Evolutionary conservation across 495 filamentous ascomycete species (phyloP), one percentile per base, ranked within the genome.

Genomic region (Bryoglossum gracile): DNA sequence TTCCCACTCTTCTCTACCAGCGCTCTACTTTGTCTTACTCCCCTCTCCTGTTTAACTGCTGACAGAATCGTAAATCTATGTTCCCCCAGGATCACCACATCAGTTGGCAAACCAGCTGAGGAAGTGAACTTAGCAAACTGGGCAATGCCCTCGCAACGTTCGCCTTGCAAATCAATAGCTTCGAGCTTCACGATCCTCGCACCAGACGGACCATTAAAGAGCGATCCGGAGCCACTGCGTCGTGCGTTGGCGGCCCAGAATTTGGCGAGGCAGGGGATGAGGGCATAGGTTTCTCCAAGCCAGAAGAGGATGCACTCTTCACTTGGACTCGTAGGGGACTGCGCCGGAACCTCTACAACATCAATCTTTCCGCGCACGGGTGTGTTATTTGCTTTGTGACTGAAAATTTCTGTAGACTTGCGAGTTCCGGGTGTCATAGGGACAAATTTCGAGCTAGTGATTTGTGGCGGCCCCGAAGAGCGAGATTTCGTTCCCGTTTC

Each of bases 381-480:
- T 67, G 6, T 33, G 18, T 9, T 25, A 2, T 63, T 4, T 63
- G 54, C 14, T 68, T 62, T 39, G 60, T 51, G 1, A 54, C 47
- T 9, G 60, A 61, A 40, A 55, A 51, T 25, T 51, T 59, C 59
- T 2, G 42, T 43, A 3, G 58, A 60, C 38, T 81, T 81, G 43
- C 87, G 74, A 2, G 89, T 88, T 26, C 86, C 81, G 2, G 89
- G 89, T 4, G 89, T 94, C 83, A 89, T 86, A 0, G 88, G 89
- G 1, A 81, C 84, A 42, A 94, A 82, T 51, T 73, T 79, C 4
- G 78, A 68, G 60, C 24, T 66, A 63, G 36, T 68, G 60, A 42
- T 65, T 65, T 59, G 66, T 65, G 25, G 67, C 66, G 60, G 40
- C 6, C 56, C 48, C 37, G 50, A 51, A 4, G 28, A 23, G 23